Conservation (phyloP, 768 basidiomycete genomes). For the Russula emetica region DNA sequence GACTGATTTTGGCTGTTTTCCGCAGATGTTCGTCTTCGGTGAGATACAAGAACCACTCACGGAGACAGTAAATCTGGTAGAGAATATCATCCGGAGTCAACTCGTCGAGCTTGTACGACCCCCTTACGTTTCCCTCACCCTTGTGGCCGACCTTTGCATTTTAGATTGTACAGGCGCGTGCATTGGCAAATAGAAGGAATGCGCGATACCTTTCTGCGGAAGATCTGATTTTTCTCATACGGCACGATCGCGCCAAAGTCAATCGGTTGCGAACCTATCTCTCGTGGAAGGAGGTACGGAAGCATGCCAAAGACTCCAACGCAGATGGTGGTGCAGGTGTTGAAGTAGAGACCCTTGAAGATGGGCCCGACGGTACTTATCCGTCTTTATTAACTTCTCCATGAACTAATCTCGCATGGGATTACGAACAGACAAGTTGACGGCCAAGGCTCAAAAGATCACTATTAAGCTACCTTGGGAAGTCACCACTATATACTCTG, state of each 20-base stretch:
- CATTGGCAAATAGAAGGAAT: conserved; percentile 73
- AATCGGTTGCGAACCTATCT: conserved; percentile 90
- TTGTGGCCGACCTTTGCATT: conserved; percentile 14
- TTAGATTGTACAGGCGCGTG: conserved; percentile 87
- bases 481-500: conserved; percentile 85
- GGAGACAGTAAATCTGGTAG: conserved; percentile 90
- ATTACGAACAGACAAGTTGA: conserved; percentile 57
- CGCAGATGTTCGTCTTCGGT: conserved; percentile 94
- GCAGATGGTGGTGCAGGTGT: conserved; percentile 77
- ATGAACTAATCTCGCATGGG: conserved; percentile 6
- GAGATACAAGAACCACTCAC: conserved; percentile 86
- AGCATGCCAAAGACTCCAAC: conserved; percentile 87
- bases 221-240: conserved; percentile 94
- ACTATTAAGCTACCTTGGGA: conserved; percentile 98
- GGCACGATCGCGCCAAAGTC: conserved; percentile 90
- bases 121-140: neutral
- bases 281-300: conserved; percentile 96
- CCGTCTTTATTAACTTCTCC: neutral
- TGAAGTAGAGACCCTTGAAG: conserved; percentile 79
- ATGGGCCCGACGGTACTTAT: conserved; percentile 68
- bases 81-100: conserved; percentile 88
- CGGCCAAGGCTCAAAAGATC: conserved; percentile 84
- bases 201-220: conserved; percentile 86
- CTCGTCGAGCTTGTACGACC: conserved; percentile 78
- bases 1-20: conserved; percentile 2